Evolutionary conservation across 2,329 filamentous ascomycete genomes (phyloP).

Genomic region (Stachybotrys elegans): DNA sequence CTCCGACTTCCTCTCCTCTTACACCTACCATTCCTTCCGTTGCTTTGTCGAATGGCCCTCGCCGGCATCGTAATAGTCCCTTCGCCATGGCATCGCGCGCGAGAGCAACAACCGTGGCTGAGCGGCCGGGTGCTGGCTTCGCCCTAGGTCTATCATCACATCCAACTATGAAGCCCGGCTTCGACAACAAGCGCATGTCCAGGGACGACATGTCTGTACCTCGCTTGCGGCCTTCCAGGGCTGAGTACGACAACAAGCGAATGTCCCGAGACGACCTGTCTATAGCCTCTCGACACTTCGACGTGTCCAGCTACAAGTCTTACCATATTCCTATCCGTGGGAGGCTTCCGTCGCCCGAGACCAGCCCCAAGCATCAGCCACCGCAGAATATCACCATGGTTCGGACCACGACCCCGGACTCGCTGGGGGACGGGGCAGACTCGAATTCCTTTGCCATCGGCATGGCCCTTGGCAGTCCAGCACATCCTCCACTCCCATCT

Average conservation of each 20-base stretch:
- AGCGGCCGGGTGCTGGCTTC: conserved; percentile 17
- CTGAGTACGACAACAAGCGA: conserved; percentile 34
- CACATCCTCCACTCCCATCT: conserved; percentile 27
- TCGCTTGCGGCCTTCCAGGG: neutral
- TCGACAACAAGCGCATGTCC: conserved; percentile 1
- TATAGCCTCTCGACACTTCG: conserved; percentile 19
- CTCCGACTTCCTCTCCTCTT: conserved; percentile 4
- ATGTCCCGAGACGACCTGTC: conserved; percentile 39
- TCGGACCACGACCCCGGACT: conserved; percentile 38
- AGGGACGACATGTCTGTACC: conserved; percentile 1
- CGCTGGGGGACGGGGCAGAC: conserved; percentile 26
- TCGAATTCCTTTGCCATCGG: conserved; percentile 51
- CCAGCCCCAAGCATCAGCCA: conserved; percentile 28
- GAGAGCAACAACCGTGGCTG: conserved; percentile 18
- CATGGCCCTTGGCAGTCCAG: conserved; percentile 69
- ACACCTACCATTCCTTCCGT: conserved; percentile 6
- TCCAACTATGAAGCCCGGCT: neutral
- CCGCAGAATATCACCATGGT: conserved; percentile 25
- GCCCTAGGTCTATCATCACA: conserved; percentile 2
- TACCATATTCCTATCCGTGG: conserved; percentile 37
- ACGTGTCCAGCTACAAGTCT: conserved; percentile 27
- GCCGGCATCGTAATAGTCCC: conserved; percentile 9
- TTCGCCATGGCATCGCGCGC: conserved; percentile 16
- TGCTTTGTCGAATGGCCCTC: conserved; percentile 15
- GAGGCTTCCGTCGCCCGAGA: conserved; percentile 37